Evolutionary conservation across 208 protist genomes (phyloP).

Genomic region (Trypanosoma platydactyli): DNA sequence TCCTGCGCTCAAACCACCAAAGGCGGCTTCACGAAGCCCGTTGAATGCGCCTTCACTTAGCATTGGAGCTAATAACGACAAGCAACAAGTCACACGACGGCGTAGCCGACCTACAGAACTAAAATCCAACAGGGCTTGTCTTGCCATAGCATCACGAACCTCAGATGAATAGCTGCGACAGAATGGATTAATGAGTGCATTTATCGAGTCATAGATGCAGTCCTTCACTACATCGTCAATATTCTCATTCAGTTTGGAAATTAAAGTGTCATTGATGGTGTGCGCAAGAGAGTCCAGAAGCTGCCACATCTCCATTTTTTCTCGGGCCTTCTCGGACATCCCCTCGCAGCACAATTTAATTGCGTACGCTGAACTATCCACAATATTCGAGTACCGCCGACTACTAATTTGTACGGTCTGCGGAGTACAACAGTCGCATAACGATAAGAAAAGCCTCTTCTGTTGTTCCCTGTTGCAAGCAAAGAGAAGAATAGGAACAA

Average conservation of each 20-base stretch:
- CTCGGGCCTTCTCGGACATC: conserved; percentile 39
- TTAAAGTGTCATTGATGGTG: conserved; percentile 14
- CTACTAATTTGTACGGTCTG: conserved; percentile 22
- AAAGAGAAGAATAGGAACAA: conserved; percentile 31
- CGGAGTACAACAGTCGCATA: conserved; percentile 31
- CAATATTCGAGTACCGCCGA: conserved; percentile 31
- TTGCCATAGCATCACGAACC: conserved; percentile 18
- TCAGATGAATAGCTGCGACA: conserved; percentile 13
- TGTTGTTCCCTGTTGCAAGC: conserved; percentile 33
- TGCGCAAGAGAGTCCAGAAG: conserved; percentile 11
- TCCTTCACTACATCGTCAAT: conserved; percentile 4
- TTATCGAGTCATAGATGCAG: conserved; percentile 16
- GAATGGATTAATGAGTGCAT: conserved; percentile 24
- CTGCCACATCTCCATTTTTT: conserved; percentile 47
- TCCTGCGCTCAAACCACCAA: conserved; percentile 1
- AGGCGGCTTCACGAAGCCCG: background rate
- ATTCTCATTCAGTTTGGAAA: conserved; percentile 11
- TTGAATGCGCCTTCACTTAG: conserved; percentile 16
- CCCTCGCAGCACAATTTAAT: conserved; percentile 43
- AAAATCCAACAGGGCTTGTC: conserved; percentile 19
- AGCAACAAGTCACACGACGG: conserved; percentile 19
- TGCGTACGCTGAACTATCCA: conserved; percentile 45
- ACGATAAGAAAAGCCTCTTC: conserved; percentile 28
- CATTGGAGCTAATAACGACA: conserved; percentile 16
- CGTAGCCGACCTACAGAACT: background rate